Conservation (phyloP, 768 basidiomycete genomes). For the Botryobasidium botryosum region DNA sequence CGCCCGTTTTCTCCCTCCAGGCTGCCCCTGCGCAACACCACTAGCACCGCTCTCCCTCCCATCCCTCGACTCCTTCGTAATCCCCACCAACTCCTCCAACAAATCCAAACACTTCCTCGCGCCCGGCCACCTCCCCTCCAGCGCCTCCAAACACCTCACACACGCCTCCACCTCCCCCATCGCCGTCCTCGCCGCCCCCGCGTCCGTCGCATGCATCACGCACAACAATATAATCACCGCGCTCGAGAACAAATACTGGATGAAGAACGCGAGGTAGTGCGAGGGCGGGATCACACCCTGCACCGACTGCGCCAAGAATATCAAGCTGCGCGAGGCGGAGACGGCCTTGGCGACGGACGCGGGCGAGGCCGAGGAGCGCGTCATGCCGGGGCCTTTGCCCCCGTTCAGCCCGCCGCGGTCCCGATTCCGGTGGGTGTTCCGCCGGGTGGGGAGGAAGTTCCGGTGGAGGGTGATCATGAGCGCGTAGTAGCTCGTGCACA, state of each 20-base stretch:
- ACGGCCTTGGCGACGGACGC: conserved; percentile 69
- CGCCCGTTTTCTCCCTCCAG: conserved; percentile 4
- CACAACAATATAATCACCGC: conserved; percentile 72
- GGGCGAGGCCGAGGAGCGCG: conserved; percentile 26
- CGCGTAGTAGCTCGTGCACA: conserved; percentile 58
- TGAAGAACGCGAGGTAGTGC: conserved; percentile 77
- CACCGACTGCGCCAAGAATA: conserved; percentile 70
- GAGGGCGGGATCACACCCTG: conserved; percentile 70
- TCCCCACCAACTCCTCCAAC: conserved; percentile 12
- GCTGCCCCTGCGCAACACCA: not conserved
- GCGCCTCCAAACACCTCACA: conserved; percentile 50
- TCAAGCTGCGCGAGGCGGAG: conserved; percentile 69
- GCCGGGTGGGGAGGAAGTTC: conserved; percentile 58
- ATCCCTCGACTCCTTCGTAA: conserved; percentile 7
- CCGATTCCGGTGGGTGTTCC: no score
- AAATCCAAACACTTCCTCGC: conserved; percentile 57
- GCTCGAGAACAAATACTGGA: conserved; percentile 78
- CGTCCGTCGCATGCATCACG: conserved; percentile 67
- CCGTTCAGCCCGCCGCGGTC: no score
- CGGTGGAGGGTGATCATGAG: conserved; percentile 76
- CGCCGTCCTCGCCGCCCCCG: conserved; percentile 44
- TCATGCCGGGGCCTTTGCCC: no score
- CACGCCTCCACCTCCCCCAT: conserved; percentile 73
- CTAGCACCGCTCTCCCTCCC: conserved; percentile 7
- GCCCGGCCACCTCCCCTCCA: conserved; percentile 81